Evolutionary conservation across 2,329 filamentous ascomycete genomes (phyloP).

Genomic region (Aspergillus ochraceoroseus): DNA sequence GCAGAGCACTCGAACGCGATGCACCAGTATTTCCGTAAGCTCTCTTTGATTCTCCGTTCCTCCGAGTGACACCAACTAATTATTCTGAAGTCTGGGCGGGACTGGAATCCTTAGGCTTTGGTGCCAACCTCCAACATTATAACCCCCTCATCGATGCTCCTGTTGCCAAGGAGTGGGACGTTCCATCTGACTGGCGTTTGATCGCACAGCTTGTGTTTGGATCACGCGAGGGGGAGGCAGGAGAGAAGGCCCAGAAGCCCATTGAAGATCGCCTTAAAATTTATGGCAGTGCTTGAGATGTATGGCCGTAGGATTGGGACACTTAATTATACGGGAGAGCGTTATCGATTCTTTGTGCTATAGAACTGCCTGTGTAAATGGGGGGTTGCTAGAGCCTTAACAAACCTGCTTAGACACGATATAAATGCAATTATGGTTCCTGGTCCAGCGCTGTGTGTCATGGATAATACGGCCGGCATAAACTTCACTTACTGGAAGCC

Average conservation of each 20-base stretch:
- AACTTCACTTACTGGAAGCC: too few species aligned
- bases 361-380: too few species aligned
- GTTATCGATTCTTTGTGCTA: too few species aligned
- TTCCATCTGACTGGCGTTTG: constrained; percentile 70
- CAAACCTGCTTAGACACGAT: too few species aligned
- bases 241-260: constrained; percentile 60
- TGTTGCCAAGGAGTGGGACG: constrained; percentile 63
- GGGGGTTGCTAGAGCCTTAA: too few species aligned
- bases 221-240: constrained; percentile 50
- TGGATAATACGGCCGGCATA: too few species aligned
- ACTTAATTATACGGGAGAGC: too few species aligned
- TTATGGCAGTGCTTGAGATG: too few species aligned
- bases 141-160: constrained; percentile 76
- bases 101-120: constrained; percentile 76
- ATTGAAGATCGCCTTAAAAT: constrained; percentile 64
- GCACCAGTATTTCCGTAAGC: constrained; percentile 63
- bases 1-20: constrained; percentile 73
- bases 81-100: constrained; percentile 64
- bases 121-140: constrained; percentile 90
- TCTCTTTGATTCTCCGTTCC: not conserved
- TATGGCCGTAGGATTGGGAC: too few species aligned
- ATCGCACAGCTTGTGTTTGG: constrained; percentile 84
- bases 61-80: not conserved
- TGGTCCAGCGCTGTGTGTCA: too few species aligned
- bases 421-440: too few species aligned